Percentiles rank a stretch among this genome's conserved stretches.
Evolutionary conservation across 805 yeast genomes (phyloP).

Genomic region (Kluyveromyces lactis): DNA sequence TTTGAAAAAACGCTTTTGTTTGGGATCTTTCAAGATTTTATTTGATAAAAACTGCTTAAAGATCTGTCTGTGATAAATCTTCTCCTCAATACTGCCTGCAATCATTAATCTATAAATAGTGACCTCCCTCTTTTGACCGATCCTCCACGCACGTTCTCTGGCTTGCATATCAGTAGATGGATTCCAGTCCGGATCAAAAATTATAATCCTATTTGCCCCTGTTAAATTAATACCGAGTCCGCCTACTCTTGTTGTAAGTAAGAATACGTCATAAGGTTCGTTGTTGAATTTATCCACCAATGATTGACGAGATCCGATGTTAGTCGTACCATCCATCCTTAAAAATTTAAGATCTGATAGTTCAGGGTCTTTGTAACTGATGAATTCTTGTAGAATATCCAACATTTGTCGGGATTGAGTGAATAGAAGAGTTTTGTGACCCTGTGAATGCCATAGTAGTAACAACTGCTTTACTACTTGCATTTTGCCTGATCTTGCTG

Average conservation of each 20-base stretch:
- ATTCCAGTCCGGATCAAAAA: constrained; percentile 97
- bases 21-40: constrained; percentile 90
- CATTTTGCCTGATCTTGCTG: constrained; percentile 74
- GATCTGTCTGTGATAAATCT: constrained; percentile 92
- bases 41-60: constrained; percentile 91
- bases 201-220: constrained; percentile 91
- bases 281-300: constrained; percentile 77
- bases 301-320: constrained; percentile 64
- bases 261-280: constrained; percentile 53
- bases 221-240: constrained; percentile 91
- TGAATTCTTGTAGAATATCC: constrained; percentile 68
- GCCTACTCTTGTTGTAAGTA: constrained; percentile 91
- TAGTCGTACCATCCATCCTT: constrained; percentile 93
- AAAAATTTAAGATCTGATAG: constrained; percentile 41
- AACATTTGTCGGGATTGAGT: constrained; percentile 94
- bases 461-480: constrained; percentile 75
- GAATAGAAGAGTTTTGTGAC: constrained; percentile 75
- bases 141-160: constrained; percentile 92
- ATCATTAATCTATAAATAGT: constrained; percentile 86
- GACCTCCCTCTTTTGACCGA: constrained; percentile 91
- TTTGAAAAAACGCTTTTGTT: constrained; percentile 87
- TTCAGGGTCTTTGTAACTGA: constrained; percentile 34
- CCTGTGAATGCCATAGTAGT: constrained; percentile 66
- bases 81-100: constrained; percentile 93
- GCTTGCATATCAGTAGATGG: constrained; percentile 98